Conservation (phyloP, 148 eudicot species). For the Vaccinium macrocarpon region DNA sequence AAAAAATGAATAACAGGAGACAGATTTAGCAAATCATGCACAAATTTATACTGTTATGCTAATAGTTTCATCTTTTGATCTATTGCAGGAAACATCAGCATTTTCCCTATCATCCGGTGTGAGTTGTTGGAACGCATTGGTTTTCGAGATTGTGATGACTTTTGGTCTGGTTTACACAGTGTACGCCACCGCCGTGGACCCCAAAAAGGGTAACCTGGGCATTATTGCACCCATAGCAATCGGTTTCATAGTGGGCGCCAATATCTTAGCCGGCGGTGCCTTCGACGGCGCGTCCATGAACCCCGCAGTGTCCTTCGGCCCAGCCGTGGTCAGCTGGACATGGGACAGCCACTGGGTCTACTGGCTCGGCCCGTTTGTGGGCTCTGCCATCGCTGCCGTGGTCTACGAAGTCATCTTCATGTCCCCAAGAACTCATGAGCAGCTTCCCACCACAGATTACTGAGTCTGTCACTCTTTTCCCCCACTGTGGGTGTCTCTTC, state of each 20-base stretch:
- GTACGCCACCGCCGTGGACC: constrained; percentile 66
- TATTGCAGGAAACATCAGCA: constrained; percentile 47
- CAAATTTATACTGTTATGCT: neutral
- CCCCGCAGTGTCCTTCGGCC: constrained; percentile 71
- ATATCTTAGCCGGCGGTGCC: constrained; percentile 69
- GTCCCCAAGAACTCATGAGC: constrained; percentile 42
- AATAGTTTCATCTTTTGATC: neutral
- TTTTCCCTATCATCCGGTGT: constrained; percentile 63
- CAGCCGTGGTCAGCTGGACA: constrained; percentile 70
- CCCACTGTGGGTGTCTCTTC: neutral
- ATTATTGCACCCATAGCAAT: constrained; percentile 65
- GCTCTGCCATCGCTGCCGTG: constrained; percentile 50
- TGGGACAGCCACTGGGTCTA: constrained; percentile 70
- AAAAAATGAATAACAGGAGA: too few relatives aligned
- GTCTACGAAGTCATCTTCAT: constrained; percentile 55
- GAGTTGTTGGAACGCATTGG: constrained; percentile 47
- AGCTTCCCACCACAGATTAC: constrained; percentile 43
- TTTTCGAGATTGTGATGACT: constrained; percentile 72
- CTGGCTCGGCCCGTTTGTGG: constrained; percentile 61
- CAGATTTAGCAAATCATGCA: neutral
- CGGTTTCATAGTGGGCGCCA: constrained; percentile 64
- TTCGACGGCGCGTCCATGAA: constrained; percentile 74
- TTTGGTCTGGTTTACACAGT: constrained; percentile 73
- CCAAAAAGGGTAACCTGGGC: constrained; percentile 59
- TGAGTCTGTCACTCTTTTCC: neutral